Evolutionary conservation across 257 asterid genomes (phyloP).

Genomic region (Ligustrum vulgare): DNA sequence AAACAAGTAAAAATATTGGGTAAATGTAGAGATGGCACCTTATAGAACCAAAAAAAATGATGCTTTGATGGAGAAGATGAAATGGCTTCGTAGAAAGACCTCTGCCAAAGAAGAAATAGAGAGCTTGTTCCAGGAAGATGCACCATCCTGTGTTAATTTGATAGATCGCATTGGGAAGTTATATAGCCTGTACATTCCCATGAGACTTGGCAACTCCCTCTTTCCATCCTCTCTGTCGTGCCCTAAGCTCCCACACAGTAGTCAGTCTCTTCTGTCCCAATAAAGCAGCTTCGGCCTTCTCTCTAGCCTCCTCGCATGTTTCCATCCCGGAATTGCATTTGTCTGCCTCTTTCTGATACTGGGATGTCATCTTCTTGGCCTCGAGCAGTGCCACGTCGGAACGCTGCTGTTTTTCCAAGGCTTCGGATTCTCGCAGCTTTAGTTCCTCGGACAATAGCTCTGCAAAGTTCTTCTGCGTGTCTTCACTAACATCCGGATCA

Average conservation of each 20-base stretch:
- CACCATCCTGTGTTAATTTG: not conserved
- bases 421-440: conserved; percentile 75
- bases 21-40: not conserved
- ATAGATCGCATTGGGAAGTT: not conserved
- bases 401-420: conserved; percentile 74
- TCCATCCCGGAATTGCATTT: conserved; percentile 60
- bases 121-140: not conserved
- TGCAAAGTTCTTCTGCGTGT: conserved; percentile 76
- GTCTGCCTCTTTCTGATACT: conserved; percentile 55
- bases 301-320: conserved; percentile 63
- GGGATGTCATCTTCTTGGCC: conserved; percentile 43
- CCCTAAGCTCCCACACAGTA: conserved; percentile 80
- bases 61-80: not conserved
- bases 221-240: conserved; percentile 87
- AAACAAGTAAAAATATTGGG: not conserved
- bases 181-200: conserved; percentile 17
- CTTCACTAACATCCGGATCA: conserved; percentile 81
- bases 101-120: not conserved
- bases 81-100: not conserved
- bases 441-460: conserved; percentile 84
- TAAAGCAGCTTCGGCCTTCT: conserved; percentile 42
- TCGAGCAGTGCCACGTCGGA: conserved; percentile 89
- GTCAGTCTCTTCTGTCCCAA: conserved; percentile 41
- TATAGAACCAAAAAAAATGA: not conserved
- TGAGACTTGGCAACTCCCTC: conserved; percentile 50